phyloP scores from a whole-genome alignment of 345 rosid genomes.

The Ceriops decandra region DNA sequence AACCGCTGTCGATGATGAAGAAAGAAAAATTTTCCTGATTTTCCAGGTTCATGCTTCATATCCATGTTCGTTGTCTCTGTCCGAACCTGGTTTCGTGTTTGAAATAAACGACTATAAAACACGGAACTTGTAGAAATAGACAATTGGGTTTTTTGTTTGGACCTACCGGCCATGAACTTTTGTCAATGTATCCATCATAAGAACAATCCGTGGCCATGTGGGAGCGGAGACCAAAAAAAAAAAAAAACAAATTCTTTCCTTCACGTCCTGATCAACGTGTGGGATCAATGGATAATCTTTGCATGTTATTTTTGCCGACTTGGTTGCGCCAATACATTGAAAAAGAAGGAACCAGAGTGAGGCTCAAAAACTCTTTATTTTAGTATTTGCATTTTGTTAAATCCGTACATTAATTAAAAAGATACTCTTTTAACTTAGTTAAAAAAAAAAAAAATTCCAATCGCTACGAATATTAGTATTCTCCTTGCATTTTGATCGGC shows the following conservation, averaged over 20 bases:
- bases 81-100: slow-evolving; percentile 13
- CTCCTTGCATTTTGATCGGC: too few species aligned
- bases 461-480: too few species aligned
- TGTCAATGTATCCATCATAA: background rate
- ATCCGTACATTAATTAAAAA: too few species aligned
- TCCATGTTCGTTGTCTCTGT: slow-evolving; percentile 41
- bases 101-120: background rate
- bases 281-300: too few species aligned
- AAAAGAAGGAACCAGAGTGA: too few species aligned
- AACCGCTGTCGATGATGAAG: slow-evolving; percentile 17
- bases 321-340: too few species aligned
- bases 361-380: too few species aligned
- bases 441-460: too few species aligned
- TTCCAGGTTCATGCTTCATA: slow-evolving; percentile 17
- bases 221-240: background rate
- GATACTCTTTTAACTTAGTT: too few species aligned
- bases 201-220: slow-evolving; percentile 6
- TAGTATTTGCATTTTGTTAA: too few species aligned
- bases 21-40: slow-evolving; percentile 11
- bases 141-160: background rate
- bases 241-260: background rate
- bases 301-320: too few species aligned
- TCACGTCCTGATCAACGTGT: too few species aligned
- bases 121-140: background rate
- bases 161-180: background rate